A percentile compares a stretch with the other conserved stretches of the same genome.
Evolutionary conservation across 345 rosid genomes (phyloP).

Genomic region (Citrus medica): DNA sequence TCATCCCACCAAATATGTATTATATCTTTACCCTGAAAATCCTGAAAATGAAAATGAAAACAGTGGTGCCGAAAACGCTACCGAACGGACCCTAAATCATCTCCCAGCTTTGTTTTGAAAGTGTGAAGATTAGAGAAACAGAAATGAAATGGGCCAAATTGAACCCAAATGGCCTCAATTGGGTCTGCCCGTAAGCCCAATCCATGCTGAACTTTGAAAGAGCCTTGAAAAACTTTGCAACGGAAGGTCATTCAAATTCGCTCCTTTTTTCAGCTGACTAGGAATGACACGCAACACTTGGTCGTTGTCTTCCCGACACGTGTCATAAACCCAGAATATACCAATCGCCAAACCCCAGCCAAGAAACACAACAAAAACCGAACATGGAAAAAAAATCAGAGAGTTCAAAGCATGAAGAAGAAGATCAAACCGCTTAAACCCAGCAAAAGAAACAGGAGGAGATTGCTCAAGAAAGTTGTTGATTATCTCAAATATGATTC

Average conservation of each 20-base stretch:
- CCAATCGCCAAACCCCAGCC: neutral
- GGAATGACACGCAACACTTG: neutral
- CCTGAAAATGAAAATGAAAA: no score
- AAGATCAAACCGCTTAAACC: slow-evolving; percentile 17
- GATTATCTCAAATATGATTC: slow-evolving; percentile 42
- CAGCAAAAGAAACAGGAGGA: slow-evolving; percentile 25
- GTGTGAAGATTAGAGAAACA: no score
- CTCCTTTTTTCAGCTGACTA: no score
- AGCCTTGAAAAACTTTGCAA: neutral
- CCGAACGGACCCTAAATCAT: no score
- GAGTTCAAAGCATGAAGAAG: slow-evolving; percentile 21
- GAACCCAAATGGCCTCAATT: no score
- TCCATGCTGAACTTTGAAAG: neutral
- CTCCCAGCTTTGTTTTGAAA: no score
- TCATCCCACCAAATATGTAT: no score
- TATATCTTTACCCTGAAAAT: no score
- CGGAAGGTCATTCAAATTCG: neutral
- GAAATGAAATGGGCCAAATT: no score
- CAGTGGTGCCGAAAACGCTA: no score
- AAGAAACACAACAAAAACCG: neutral
- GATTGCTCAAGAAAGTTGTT: slow-evolving; percentile 17
- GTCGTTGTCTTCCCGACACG: neutral
- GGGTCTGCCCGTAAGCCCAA: neutral
- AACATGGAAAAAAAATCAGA: slow-evolving; percentile 20
- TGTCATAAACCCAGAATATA: neutral